These are phyloP conservation scores for Podospora appendiculata DNA, from an alignment of 495 filamentous ascomycete species.

Conservation along the genomic window DNA sequence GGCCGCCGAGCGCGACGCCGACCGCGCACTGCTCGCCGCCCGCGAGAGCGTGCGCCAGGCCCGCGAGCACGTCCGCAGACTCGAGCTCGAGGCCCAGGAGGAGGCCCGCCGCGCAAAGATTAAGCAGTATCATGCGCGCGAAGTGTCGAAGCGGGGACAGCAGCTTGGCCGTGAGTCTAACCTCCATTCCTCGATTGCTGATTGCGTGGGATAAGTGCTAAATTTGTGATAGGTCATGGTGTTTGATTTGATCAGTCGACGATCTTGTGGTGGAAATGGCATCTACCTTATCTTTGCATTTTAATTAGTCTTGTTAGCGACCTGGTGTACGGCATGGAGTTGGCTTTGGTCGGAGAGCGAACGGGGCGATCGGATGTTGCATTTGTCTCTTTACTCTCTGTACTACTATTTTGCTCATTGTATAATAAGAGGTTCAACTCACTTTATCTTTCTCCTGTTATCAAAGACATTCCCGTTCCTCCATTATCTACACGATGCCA, in stretches of 20 bases:
- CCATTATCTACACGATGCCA: no score
- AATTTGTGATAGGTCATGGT: slow-evolving; percentile 2
- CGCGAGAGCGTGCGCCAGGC: slow-evolving; percentile 52
- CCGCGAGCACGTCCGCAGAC: slow-evolving; percentile 50
- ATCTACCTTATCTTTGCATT: background rate
- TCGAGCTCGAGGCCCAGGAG: slow-evolving; percentile 58
- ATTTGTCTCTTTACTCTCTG: no score
- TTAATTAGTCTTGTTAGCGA: no score
- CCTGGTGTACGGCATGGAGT: no score
- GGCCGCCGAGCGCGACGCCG: slow-evolving; percentile 52
- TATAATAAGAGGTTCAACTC: no score
- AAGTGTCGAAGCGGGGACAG: slow-evolving; percentile 58
- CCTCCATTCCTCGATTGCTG: background rate
- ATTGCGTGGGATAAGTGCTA: background rate
- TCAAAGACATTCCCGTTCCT: no score
- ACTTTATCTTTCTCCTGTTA: no score
- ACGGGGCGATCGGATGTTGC: no score
- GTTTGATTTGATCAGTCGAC: background rate
- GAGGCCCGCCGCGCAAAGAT: slow-evolving; percentile 53
- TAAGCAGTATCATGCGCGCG: slow-evolving; percentile 56
- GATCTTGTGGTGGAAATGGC: background rate
- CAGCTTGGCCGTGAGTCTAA: slow-evolving; percentile 51
- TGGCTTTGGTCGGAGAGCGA: no score
- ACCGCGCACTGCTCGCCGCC: slow-evolving; percentile 49
- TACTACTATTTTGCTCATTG: no score